Evolutionary conservation across 169 alveolate species (phyloP).

Genomic region (Plasmodium berghei): DNA sequence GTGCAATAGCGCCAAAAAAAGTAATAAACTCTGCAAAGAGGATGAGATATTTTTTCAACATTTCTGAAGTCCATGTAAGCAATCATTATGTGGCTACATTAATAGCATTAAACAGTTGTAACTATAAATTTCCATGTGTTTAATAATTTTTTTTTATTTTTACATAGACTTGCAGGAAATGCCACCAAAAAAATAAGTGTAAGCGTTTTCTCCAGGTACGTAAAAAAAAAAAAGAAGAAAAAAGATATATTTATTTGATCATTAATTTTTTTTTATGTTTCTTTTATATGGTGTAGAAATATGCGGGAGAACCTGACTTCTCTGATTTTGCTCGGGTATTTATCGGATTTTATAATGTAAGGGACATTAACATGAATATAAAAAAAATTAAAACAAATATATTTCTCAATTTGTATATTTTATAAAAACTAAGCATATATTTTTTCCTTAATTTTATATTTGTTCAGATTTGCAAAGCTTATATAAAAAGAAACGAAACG

Average conservation of each 20-base stretch:
- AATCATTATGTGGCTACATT: neutral
- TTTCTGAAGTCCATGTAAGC: constrained; percentile 67
- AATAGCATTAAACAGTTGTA: neutral
- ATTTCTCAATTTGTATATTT: too few species aligned
- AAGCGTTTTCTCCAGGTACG: constrained; percentile 58
- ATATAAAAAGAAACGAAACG: constrained; percentile 35
- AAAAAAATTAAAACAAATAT: neutral
- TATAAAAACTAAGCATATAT: neutral
- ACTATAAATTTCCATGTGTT: neutral
- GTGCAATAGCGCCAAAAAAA: constrained; percentile 64
- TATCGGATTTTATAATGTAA: constrained; percentile 58
- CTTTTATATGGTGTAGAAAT: constrained; percentile 20
- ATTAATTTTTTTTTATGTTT: neutral
- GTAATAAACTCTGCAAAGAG: constrained; percentile 61
- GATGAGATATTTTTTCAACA: constrained; percentile 67
- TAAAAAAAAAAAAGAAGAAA: neutral
- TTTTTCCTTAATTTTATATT: neutral
- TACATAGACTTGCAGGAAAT: constrained; percentile 43
- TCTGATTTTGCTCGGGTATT: constrained; percentile 62
- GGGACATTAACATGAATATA: neutral
- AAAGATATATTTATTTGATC: neutral
- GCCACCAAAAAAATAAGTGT: constrained; percentile 48
- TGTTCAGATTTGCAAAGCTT: constrained; percentile 35
- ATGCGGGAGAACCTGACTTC: constrained; percentile 63
- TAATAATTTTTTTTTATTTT: neutral